Evolutionary conservation across 192 early-diverging fungal genomes (phyloP), one percentile per base, ranked within the genome.

Genomic region (Coemansia sp.): DNA sequence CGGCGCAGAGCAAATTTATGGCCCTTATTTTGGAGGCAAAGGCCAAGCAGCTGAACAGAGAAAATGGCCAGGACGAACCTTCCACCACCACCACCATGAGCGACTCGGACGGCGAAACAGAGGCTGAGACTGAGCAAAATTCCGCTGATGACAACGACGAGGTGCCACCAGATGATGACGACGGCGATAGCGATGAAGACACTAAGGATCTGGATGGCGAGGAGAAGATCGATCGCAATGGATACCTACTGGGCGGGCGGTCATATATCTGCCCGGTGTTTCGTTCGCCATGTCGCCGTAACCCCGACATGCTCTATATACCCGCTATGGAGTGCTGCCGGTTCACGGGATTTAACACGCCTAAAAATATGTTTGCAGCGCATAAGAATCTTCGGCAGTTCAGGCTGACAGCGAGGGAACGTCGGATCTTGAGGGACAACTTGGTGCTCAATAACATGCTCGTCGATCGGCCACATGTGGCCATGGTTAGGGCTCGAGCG

Each of bases 201-300:
- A 16, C 52, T 8, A 3, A n/a, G 1, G 52, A 55, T 6, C 26
- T 26, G 6, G 26, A 13, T 28, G 52, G 26, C 14, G 52, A 55
- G 52, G 26, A 14, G 31, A 55, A 55, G 16, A 16, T 55, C 26
- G 52, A 55, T 31, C 2, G 25, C 12, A 55, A 55, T 4, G 52
- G 52, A 16, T 31, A 55, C 33, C 52, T 55, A 16, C 26, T 55
- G 2, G 52, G 52, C 14, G 52, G 26, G 52, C 52, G 52, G 13
- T 55, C 52, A 6, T 55, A 55, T 14, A 55, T 55, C 28, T 55
- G 52, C 13, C 26, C 52, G 2, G 52, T 55, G 52, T 55, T 55
- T 55, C 52, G 52, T 26, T 55, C 52, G 28, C 52, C 52, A n/a
- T 55, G 28, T 6, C 52, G 52, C 10, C 13, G 26, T 26, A 55